These are phyloP conservation scores for Penicillium ucsense DNA, from an alignment of 495 filamentous ascomycete genomes.

Conservation along the genomic window DNA sequence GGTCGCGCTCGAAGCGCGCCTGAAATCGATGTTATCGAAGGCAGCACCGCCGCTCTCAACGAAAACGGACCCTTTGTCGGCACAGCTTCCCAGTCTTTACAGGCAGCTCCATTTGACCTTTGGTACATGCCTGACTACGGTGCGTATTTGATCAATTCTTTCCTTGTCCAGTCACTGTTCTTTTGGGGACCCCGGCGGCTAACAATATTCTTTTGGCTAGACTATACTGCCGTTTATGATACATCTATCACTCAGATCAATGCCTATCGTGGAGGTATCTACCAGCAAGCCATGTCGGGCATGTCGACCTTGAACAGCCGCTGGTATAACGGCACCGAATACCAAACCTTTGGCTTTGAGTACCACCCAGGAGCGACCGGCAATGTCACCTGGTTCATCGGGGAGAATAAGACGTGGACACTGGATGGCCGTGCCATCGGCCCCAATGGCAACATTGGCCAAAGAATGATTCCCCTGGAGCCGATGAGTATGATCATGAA, in stretches of 20 bases:
- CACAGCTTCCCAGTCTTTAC: slow-evolving; percentile 59
- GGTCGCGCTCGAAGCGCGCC: slow-evolving; percentile 64
- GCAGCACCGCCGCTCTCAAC: slow-evolving; percentile 48
- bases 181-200: too few species aligned
- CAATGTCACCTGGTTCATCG: slow-evolving; percentile 59
- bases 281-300: slow-evolving; percentile 66
- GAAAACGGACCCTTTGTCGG: slow-evolving; percentile 41
- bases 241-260: slow-evolving; percentile 51
- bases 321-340: slow-evolving; percentile 67
- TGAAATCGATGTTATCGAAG: slow-evolving; percentile 71
- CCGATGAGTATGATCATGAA: slow-evolving; percentile 64
- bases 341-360: slow-evolving; percentile 65
- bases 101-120: slow-evolving; percentile 67
- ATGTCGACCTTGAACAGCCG: slow-evolving; percentile 61
- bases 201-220: slow-evolving; percentile 8
- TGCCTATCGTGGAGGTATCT: slow-evolving; percentile 55
- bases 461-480: slow-evolving; percentile 57
- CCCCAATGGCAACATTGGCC: slow-evolving; percentile 67
- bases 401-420: slow-evolving; percentile 55
- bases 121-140: slow-evolving; percentile 67
- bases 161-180: too few species aligned
- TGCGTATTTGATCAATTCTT: slow-evolving; percentile 12
- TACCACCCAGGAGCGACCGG: slow-evolving; percentile 57
- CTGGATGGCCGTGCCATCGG: slow-evolving; percentile 55
- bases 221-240: slow-evolving; percentile 58